Evolutionary conservation across 2,329 filamentous ascomycete species (phyloP).

Genomic region (Aureobasidium leucospermi): DNA sequence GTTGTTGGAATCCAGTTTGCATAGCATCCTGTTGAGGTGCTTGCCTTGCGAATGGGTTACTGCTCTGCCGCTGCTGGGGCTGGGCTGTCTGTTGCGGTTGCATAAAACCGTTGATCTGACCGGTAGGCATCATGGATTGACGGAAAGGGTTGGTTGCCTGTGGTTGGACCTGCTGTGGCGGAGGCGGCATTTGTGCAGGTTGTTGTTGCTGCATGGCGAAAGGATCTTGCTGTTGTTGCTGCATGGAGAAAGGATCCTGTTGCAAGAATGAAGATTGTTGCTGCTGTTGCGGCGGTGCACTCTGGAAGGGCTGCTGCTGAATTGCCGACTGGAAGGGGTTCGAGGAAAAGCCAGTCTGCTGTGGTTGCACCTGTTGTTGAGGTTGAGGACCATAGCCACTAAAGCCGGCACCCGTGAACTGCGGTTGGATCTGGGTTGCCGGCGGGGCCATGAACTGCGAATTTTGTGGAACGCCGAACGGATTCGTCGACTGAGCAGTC

Average conservation of each 20-base stretch:
- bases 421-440: conserved; percentile 48
- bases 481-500: conserved; percentile 28
- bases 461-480: conserved; percentile 32
- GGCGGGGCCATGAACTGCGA: conserved; percentile 26
- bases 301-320: conserved; percentile 6
- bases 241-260: background rate
- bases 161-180: conserved; percentile 38
- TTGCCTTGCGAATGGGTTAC: conserved; percentile 59
- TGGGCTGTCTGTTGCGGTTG: conserved; percentile 18
- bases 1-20: conserved; percentile 17
- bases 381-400: conserved; percentile 70
- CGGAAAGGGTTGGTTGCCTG: conserved; percentile 87
- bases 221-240: conserved; percentile 47
- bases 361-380: conserved; percentile 33
- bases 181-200: conserved; percentile 30
- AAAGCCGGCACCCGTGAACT: conserved; percentile 71
- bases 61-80: conserved; percentile 24
- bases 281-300: conserved; percentile 11
- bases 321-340: conserved; percentile 9
- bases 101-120: conserved; percentile 14
- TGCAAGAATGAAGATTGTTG: conserved; percentile 3
- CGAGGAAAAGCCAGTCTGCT: conserved; percentile 35
- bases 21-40: conserved; percentile 26
- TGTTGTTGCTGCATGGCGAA: conserved; percentile 25
- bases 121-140: conserved; percentile 66